Percentiles rank a stretch among this genome's conserved stretches.
Conservation (phyloP, 1,139 yeast species). For the Taphrina wiesneri region DNA sequence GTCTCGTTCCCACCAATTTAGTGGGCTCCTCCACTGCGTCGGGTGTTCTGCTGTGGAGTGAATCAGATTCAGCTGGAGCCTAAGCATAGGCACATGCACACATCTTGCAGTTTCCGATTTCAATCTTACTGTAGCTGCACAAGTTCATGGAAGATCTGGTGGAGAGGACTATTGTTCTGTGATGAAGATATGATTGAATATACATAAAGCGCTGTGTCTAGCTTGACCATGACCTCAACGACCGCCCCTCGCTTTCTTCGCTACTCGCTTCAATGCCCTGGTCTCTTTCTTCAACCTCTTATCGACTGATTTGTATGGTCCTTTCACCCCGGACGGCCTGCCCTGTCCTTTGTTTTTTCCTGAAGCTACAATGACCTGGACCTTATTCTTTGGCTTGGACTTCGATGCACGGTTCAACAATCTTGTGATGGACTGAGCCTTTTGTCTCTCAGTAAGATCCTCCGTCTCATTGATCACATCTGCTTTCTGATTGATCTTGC, state of each 20-base stretch:
- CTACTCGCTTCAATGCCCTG: constrained; percentile 85
- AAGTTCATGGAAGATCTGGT: no score
- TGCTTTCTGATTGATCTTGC: constrained; percentile 89
- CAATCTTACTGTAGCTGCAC: no score
- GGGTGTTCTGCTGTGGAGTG: not conserved
- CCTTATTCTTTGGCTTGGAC: constrained; percentile 74
- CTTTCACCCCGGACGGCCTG: constrained; percentile 95
- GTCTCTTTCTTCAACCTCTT: constrained; percentile 97
- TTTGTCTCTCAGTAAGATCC: constrained; percentile 85
- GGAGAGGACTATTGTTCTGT: no score
- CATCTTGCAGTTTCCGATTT: no score
- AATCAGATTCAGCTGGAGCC: no score
- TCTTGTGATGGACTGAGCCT: constrained; percentile 86
- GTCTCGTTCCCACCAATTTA: not conserved
- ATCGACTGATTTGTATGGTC: constrained; percentile 98
- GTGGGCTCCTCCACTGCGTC: not conserved
- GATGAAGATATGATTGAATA: no score
- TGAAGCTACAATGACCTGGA: constrained; percentile 84
- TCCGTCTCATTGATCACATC: constrained; percentile 87
- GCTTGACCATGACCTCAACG: not conserved
- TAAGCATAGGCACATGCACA: no score
- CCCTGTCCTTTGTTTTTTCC: constrained; percentile 89
- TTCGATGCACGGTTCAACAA: constrained; percentile 75
- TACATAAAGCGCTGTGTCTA: not conserved
- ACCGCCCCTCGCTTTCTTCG: constrained; percentile 51